Conservation (phyloP, 1,284 basidiomycete species). For the Sporisorium iseilematis-ciliati region DNA sequence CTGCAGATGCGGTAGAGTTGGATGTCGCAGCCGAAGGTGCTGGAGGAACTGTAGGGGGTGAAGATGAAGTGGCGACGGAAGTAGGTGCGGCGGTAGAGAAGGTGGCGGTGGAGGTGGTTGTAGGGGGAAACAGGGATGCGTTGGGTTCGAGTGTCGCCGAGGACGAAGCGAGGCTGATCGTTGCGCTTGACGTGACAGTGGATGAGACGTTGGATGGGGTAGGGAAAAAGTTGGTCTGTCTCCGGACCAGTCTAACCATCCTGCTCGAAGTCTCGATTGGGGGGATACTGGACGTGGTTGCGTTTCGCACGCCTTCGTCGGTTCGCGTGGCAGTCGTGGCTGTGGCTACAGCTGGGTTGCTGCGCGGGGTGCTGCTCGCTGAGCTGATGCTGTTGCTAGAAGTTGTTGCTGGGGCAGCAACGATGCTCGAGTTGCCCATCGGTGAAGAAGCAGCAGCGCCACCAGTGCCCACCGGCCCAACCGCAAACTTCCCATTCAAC, state of each 20-base stretch:
- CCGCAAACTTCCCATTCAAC: slow-evolving; percentile 29
- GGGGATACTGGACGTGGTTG: neutral
- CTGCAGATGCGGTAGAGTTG: neutral
- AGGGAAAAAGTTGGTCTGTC: slow-evolving; percentile 25
- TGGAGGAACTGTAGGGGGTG: neutral
- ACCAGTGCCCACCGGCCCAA: neutral
- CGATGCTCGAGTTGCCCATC: neutral
- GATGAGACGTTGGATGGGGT: too few relatives aligned
- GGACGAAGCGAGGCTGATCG: neutral
- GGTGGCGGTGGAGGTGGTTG: neutral
- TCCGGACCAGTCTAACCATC: slow-evolving; percentile 19
- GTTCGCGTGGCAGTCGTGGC: neutral
- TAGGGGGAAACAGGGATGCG: slow-evolving; percentile 9
- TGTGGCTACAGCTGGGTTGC: too few relatives aligned
- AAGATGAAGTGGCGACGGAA: neutral
- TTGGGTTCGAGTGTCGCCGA: neutral
- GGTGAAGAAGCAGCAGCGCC: neutral
- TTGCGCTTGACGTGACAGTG: too few relatives aligned
- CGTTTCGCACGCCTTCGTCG: neutral
- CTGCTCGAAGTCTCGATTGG: neutral
- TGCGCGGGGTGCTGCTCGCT: neutral
- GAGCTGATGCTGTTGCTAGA: neutral
- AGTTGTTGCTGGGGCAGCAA: neutral
- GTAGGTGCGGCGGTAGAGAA: neutral
- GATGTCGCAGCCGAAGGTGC: neutral